Evolutionary conservation across 2,329 filamentous ascomycete genomes (phyloP).

Genomic region (Pleomassaria siparia): DNA sequence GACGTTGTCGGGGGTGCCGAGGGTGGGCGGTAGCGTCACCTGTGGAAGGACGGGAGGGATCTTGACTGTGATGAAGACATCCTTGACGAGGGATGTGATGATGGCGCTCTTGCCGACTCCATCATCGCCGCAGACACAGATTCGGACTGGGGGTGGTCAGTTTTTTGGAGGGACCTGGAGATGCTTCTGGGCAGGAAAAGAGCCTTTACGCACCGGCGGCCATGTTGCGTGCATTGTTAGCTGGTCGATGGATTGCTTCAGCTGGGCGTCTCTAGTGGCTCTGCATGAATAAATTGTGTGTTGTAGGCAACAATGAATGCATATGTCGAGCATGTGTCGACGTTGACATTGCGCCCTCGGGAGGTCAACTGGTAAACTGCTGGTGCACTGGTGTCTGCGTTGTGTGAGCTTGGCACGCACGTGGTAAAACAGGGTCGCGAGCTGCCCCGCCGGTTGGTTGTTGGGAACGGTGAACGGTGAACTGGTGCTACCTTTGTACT

Average conservation of each 20-base stretch:
- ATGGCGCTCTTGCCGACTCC: slow-evolving; percentile 59
- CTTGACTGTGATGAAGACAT: slow-evolving; percentile 92
- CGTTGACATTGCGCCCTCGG: too few species aligned
- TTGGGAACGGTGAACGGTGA: background rate
- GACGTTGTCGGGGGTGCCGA: slow-evolving; percentile 93
- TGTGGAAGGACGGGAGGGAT: slow-evolving; percentile 93
- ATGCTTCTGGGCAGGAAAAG: slow-evolving; percentile 1
- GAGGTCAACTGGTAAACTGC: too few species aligned
- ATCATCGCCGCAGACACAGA: slow-evolving; percentile 96
- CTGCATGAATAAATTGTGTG: too few species aligned
- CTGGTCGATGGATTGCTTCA: background rate
- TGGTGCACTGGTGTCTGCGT: background rate
- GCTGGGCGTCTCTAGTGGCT: too few species aligned
- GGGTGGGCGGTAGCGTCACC: slow-evolving; percentile 90
- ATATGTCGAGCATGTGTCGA: too few species aligned
- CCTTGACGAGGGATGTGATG: slow-evolving; percentile 94
- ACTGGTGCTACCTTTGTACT: too few species aligned
- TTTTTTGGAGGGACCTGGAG: too few species aligned
- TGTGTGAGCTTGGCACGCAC: slow-evolving; percentile 1
- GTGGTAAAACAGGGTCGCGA: slow-evolving; percentile 1
- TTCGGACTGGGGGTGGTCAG: slow-evolving; percentile 63
- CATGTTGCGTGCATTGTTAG: slow-evolving; percentile 21
- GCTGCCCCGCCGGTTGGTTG: slow-evolving; percentile 3
- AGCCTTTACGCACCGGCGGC: slow-evolving; percentile 21
- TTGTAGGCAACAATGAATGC: too few species aligned